Conservation (phyloP, 1,284 basidiomycete species). For the Tilletia setariae region DNA sequence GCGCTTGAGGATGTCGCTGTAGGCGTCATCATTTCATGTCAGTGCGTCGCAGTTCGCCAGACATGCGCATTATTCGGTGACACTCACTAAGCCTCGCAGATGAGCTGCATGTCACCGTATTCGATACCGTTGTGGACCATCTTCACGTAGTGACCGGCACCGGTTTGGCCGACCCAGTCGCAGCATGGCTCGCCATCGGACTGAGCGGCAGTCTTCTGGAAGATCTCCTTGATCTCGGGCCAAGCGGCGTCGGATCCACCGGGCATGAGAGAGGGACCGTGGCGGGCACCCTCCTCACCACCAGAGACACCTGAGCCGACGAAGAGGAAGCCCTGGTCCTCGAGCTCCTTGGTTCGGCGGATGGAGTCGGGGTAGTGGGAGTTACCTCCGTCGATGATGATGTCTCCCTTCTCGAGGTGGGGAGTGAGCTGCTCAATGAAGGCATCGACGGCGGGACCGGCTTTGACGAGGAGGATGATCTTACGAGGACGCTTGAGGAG, state of each 20-base stretch:
- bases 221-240: constrained; percentile 96
- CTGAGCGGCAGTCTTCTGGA: constrained; percentile 96
- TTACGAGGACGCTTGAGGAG: constrained; percentile 65
- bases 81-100: constrained; percentile 67
- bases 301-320: constrained; percentile 99
- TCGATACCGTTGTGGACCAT: constrained; percentile 94
- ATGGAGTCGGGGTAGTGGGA: constrained; percentile 98
- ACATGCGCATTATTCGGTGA: background rate
- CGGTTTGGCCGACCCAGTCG: constrained; percentile 97
- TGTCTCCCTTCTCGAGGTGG: constrained; percentile 69
- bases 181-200: constrained; percentile 95
- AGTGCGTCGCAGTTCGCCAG: background rate
- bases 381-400: constrained; percentile 99
- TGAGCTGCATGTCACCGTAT: constrained; percentile 99
- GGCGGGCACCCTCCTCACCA: constrained; percentile 96
- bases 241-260: constrained; percentile 92
- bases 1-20: constrained; percentile 80
- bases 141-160: constrained; percentile 93
- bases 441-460: constrained; percentile 63
- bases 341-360: constrained; percentile 87
- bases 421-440: constrained; percentile 63
- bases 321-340: constrained; percentile 89
- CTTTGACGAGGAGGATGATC: constrained; percentile 90
- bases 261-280: constrained; percentile 98
- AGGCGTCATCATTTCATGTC: no score